phyloP scores from a whole-genome alignment of 805 yeast species.

The Candida tibetensis region DNA sequence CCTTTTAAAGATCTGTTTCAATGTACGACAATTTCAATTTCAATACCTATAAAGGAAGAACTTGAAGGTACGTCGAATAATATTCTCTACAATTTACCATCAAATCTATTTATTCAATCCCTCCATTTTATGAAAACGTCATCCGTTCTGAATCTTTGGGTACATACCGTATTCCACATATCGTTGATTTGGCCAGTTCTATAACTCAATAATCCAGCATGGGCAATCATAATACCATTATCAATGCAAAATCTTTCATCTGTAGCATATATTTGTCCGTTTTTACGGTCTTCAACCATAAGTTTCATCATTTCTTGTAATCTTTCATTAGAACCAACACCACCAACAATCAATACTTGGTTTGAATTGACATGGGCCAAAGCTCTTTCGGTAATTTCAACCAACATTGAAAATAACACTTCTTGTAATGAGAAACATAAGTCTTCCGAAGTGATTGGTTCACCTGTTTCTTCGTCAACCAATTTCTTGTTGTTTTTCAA shows the following conservation, averaged over 20 bases:
- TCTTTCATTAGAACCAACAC: conserved; percentile 94
- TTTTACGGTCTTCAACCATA: conserved; percentile 81
- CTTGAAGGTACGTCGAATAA: not conserved
- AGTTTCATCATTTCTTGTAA: conserved; percentile 95
- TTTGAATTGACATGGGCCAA: conserved; percentile 93
- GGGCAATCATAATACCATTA: conserved; percentile 98
- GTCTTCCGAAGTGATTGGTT: conserved; percentile 73
- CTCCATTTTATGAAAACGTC: conserved; percentile 92
- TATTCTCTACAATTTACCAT: not conserved
- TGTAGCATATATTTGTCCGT: conserved; percentile 88
- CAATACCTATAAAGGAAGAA: not conserved
- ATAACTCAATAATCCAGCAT: conserved; percentile 86
- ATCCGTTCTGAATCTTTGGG: conserved; percentile 92
- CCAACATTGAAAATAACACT: conserved; percentile 90
- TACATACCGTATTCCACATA: conserved; percentile 73
- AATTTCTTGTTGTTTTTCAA: conserved; percentile 26
- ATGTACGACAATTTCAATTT: conserved; percentile 7
- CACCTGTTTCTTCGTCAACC: conserved; percentile 43
- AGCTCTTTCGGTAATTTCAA: conserved; percentile 96
- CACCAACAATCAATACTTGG: conserved; percentile 94
- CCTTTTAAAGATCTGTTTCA: conserved; percentile 7
- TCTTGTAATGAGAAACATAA: conserved; percentile 92
- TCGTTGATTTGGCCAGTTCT: conserved; percentile 71
- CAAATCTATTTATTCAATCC: conserved; percentile 33
- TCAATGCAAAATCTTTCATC: conserved; percentile 97